Conservation (phyloP, 1,284 basidiomycete species). For the Grifola frondosa region DNA sequence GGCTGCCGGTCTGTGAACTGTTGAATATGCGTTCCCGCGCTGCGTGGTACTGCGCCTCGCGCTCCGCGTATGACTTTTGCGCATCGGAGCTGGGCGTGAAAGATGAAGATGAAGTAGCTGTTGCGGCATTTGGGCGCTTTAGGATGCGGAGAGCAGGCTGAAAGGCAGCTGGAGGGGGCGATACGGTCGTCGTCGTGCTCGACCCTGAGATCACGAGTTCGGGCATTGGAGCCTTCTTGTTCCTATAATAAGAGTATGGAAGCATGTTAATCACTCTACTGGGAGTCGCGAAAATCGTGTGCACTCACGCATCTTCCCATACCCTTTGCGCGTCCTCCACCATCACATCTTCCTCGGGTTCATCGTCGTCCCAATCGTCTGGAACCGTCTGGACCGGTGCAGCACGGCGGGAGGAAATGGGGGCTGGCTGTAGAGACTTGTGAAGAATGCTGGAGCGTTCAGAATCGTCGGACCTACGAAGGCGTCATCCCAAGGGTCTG, state of each 20-base stretch:
- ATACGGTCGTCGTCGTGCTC: constrained; percentile 22
- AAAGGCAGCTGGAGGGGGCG: constrained; percentile 36
- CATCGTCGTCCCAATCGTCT: constrained; percentile 49
- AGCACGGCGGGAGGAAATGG: background rate
- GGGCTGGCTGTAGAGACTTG: constrained; percentile 3
- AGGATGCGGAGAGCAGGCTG: constrained; percentile 38
- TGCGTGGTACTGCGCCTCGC: constrained; percentile 39
- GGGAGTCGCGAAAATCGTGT: background rate
- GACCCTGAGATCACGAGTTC: constrained; percentile 40
- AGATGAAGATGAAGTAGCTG: constrained; percentile 14
- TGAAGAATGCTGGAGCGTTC: background rate
- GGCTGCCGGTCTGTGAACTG: background rate
- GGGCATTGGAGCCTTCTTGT: constrained; percentile 46
- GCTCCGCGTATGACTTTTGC: constrained; percentile 32
- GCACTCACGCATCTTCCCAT: constrained; percentile 48
- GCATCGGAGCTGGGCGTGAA: constrained; percentile 7
- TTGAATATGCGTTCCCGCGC: constrained; percentile 40
- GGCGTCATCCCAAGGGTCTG: constrained; percentile 16
- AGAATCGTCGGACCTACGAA: constrained; percentile 4
- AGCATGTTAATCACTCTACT: background rate
- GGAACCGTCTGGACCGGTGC: constrained; percentile 24
- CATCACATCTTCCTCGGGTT: constrained; percentile 33
- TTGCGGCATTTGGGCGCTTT: constrained; percentile 31
- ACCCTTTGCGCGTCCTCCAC: constrained; percentile 36
- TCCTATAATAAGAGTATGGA: constrained; percentile 31